phyloP scores from a whole-genome alignment of 805 yeast species.

The Kluyveromyces siamensis region DNA sequence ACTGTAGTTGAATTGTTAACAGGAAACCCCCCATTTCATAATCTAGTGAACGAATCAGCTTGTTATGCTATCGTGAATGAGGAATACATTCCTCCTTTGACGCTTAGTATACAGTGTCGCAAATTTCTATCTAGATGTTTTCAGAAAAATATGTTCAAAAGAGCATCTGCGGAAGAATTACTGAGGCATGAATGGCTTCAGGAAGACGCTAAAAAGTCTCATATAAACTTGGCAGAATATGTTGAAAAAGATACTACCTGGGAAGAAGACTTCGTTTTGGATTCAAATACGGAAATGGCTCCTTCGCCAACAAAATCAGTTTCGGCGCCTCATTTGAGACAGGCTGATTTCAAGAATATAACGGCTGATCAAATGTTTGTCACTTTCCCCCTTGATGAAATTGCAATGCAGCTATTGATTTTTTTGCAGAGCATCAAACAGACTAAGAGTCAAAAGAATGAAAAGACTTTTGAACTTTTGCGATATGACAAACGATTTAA shows the following conservation, averaged over 20 bases:
- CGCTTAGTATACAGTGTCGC: conserved; percentile 41
- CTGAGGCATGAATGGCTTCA: conserved; percentile 50
- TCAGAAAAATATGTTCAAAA: conserved; percentile 52
- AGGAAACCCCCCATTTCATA: conserved; percentile 80
- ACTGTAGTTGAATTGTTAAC: conserved; percentile 81
- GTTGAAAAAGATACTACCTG: conserved; percentile 15
- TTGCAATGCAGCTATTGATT: not conserved
- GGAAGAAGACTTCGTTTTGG: conserved; percentile 22
- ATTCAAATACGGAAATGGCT: conserved; percentile 9
- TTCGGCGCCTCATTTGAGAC: conserved; percentile 2
- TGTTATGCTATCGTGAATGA: conserved; percentile 34
- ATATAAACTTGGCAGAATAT: conserved; percentile 2
- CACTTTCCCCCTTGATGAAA: not conserved
- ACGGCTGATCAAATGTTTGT: conserved; percentile 1
- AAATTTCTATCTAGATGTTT: conserved; percentile 66
- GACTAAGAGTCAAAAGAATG: conserved; percentile 1
- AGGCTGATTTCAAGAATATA: conserved; percentile 2
- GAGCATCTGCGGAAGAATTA: conserved; percentile 59
- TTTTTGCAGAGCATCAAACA: not conserved
- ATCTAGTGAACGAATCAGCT: conserved; percentile 32
- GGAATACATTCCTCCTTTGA: conserved; percentile 27
- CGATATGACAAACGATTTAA: conserved; percentile 15
- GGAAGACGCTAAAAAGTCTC: not conserved
- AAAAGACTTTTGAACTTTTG: conserved; percentile 7
- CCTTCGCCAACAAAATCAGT: conserved; percentile 6